These are phyloP conservation scores for Fusarium succisae DNA, from an alignment of 2,329 filamentous ascomycete genomes.

Conservation along the genomic window DNA sequence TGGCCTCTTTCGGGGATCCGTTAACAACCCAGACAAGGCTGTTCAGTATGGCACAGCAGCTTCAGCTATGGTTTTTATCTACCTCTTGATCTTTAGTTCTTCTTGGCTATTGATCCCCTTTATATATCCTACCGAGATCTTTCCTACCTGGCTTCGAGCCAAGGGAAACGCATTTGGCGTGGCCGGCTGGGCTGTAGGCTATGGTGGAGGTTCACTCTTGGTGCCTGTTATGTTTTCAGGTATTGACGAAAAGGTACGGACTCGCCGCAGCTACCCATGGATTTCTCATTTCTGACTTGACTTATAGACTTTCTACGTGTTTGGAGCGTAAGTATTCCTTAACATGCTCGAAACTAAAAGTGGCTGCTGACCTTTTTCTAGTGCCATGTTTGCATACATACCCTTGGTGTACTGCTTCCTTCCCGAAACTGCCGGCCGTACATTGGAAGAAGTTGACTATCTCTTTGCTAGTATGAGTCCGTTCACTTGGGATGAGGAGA, in stretches of 20 bases:
- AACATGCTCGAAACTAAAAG: too few relatives aligned
- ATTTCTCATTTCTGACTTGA: not conserved
- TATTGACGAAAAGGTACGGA: slow-evolving; percentile 7
- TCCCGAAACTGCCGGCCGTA: slow-evolving; percentile 5
- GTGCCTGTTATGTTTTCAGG: slow-evolving; percentile 8
- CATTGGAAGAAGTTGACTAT: slow-evolving; percentile 6
- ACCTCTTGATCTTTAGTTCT: slow-evolving; percentile 44
- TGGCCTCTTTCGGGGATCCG: slow-evolving; percentile 32
- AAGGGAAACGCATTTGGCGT: slow-evolving; percentile 44
- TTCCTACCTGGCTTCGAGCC: slow-evolving; percentile 42
- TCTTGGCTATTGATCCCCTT: slow-evolving; percentile 45
- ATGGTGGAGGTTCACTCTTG: slow-evolving; percentile 16
- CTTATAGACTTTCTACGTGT: slow-evolving; percentile 4
- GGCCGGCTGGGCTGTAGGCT: slow-evolving; percentile 36
- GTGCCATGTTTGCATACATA: slow-evolving; percentile 10
- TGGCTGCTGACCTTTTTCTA: not conserved
- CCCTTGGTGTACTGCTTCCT: slow-evolving; percentile 9
- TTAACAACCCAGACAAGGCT: slow-evolving; percentile 29
- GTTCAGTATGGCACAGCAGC: slow-evolving; percentile 44
- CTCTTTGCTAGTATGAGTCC: slow-evolving; percentile 9
- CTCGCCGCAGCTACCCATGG: not conserved
- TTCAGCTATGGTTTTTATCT: slow-evolving; percentile 45
- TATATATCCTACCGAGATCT: slow-evolving; percentile 46
- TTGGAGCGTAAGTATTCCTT: not conserved
- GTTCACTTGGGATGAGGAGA: slow-evolving; percentile 6